Base-by-base conservation (phyloP, 2,329 filamentous ascomycete genomes). In the Zasmidium citrigriseum region DNA sequence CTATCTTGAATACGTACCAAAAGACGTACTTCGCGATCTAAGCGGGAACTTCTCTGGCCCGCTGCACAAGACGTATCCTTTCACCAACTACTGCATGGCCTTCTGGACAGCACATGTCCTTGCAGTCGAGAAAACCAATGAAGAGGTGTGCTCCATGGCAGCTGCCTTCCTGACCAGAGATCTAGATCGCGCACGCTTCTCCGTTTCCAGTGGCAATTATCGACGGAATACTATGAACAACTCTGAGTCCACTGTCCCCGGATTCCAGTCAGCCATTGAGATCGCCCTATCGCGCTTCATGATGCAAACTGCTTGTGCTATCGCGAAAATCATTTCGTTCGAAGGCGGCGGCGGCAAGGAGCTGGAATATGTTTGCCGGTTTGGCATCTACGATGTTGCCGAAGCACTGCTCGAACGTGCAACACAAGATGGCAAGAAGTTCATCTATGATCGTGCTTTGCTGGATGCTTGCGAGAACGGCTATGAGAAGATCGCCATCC, bases 211-310 rank as follows among this genome's bases (percentile, higher is more conserved):
- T 14, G 27, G 27, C 7, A 7, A 7, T 7, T 7, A 7, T 14
- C 7, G 14, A 14, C 27, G 27, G 7, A 34, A 34, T 7, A 34
- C 27, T 14, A 7, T 34, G 7, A 34, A 14, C 7, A 7, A 7
- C 27, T 7, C 27, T 34, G 14, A 7, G 27, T 7, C 27, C 27
- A 34, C 27, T 14, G 27, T 7, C 14, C 14, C 27, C 27, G 7
- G 27, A 14, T 14, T 34, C 27, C 7, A 7, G 7, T 14, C 7
- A 7, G 27, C 27, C 27, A 14, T 34, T 7, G 27, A 34, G 14
- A n/a, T n/a, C n/a, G n/a, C n/a, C n/a, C n/a, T n/a, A n/a, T n/a
- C 29, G 27, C 52, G 48, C 52, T 29, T 54, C 44, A 20, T 54
- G 46, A 44, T 47, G 49, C 46, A 22, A 38, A 14, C 7, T 29